phyloP scores from a whole-genome alignment of 176 grass and related monocot genomes.

The Phyllostachys edulis region DNA sequence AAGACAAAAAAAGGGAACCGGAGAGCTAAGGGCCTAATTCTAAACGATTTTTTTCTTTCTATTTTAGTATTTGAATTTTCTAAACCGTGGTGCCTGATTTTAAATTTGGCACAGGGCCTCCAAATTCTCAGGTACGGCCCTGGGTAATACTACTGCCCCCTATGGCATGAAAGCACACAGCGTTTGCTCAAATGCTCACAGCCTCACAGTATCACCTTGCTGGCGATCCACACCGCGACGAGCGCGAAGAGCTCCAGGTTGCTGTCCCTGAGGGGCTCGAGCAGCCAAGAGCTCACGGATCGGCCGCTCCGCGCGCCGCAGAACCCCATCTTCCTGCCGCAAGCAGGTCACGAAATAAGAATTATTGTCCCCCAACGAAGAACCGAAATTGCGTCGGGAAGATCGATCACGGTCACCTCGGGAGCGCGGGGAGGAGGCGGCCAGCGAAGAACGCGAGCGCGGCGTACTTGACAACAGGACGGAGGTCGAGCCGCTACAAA shows the following conservation, averaged over 20 bases:
- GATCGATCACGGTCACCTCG: conserved; percentile 40
- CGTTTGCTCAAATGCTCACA: not conserved
- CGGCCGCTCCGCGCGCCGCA: conserved; percentile 10
- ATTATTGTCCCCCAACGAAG: not conserved
- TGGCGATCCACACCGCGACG: conserved; percentile 76
- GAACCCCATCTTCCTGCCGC: conserved; percentile 44
- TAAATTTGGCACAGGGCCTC: too few relatives aligned
- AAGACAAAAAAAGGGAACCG: too few relatives aligned
- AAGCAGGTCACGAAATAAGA: not conserved
- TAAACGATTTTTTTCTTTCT: too few relatives aligned
- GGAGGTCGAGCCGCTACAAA: conserved; percentile 65
- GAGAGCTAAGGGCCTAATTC: too few relatives aligned
- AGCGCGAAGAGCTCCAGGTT: conserved; percentile 86
- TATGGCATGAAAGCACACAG: not conserved
- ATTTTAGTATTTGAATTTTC: too few relatives aligned
- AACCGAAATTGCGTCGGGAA: not conserved
- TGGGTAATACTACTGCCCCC: too few relatives aligned
- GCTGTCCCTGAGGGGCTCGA: conserved; percentile 74
- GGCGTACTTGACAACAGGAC: conserved; percentile 77
- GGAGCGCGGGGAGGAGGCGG: conserved; percentile 61
- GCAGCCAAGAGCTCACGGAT: conserved; percentile 58
- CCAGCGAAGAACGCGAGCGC: conserved; percentile 67
- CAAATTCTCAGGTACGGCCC: too few relatives aligned
- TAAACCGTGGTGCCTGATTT: too few relatives aligned
- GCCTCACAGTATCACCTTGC: conserved; percentile 48